Evolutionary conservation across 208 protist genomes (phyloP).

Genomic region (Crithidia thermophila): DNA sequence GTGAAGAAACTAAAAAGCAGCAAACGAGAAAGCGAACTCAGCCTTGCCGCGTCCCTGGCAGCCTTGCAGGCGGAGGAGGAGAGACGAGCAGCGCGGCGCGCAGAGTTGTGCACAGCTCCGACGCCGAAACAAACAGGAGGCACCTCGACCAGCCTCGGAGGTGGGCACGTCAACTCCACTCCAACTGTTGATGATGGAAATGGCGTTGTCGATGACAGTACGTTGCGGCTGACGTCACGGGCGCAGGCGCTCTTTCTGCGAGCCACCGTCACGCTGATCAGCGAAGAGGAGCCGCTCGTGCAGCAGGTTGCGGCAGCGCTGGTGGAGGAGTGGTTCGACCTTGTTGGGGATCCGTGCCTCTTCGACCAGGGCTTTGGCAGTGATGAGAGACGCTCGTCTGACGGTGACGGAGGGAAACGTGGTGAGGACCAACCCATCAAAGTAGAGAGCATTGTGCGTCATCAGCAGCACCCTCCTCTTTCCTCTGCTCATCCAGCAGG

Average conservation of each 20-base stretch:
- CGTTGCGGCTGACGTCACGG: neutral
- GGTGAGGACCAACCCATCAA: too few relatives aligned
- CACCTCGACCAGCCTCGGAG: neutral
- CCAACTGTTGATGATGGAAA: too few relatives aligned
- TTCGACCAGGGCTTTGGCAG: too few relatives aligned
- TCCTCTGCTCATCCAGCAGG: too few relatives aligned
- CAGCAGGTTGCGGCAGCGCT: constrained; percentile 53
- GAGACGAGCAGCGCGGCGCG: neutral
- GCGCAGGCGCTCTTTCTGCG: constrained; percentile 23
- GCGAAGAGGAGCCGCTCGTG: constrained; percentile 53
- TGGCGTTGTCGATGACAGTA: neutral
- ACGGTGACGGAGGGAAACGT: too few relatives aligned
- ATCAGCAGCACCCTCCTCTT: too few relatives aligned
- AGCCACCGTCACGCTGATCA: constrained; percentile 32
- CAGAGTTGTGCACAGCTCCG: neutral
- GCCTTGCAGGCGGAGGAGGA: constrained; percentile 2
- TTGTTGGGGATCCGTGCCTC: too few relatives aligned
- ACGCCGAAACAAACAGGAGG: neutral
- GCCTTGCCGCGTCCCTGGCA: neutral
- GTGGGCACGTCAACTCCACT: neutral
- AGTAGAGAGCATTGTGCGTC: too few relatives aligned
- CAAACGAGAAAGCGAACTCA: neutral
- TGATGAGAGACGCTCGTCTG: too few relatives aligned
- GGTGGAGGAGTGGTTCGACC: constrained; percentile 44
- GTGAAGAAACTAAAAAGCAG: neutral